Percentiles rank a stretch among this genome's conserved stretches.
Conservation (phyloP, 1,139 yeast species). For the Pichia sp. region DNA sequence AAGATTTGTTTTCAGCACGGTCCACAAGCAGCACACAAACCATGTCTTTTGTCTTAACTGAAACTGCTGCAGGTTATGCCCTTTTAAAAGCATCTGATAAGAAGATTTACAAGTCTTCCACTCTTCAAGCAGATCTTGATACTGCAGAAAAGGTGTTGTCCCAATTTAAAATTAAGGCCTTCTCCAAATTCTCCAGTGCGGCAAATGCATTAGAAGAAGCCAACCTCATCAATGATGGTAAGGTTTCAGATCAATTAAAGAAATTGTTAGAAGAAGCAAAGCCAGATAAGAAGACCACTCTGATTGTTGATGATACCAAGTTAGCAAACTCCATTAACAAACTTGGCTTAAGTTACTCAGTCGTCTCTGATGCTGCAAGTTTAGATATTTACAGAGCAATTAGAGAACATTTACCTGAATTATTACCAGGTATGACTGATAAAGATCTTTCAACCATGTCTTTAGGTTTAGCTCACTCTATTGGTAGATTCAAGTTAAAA, state of each 20-base stretch:
- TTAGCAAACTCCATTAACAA: conserved; percentile 95
- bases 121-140: conserved; percentile 69
- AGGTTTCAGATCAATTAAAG: conserved; percentile 79
- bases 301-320: conserved; percentile 91
- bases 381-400: conserved; percentile 93
- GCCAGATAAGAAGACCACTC: conserved; percentile 81
- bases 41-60: conserved; percentile 94
- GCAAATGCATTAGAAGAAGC: conserved; percentile 96
- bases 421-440: conserved; percentile 88
- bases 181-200: conserved; percentile 90
- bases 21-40: background rate
- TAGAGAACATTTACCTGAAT: conserved; percentile 86
- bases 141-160: conserved; percentile 73
- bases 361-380: conserved; percentile 91
- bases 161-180: conserved; percentile 86
- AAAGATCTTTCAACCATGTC: conserved; percentile 88
- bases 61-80: conserved; percentile 98
- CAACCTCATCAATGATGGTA: conserved; percentile 85
- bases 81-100: conserved; percentile 94
- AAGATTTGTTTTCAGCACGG: too few species aligned
- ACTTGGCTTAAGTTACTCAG: conserved; percentile 78
- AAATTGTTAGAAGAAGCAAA: conserved; percentile 71
- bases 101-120: conserved; percentile 82
- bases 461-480: conserved; percentile 92
- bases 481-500: conserved; percentile 95